phyloP scores from a whole-genome alignment of 2,329 filamentous ascomycete species.

The Hymenoscyphus albidus region DNA sequence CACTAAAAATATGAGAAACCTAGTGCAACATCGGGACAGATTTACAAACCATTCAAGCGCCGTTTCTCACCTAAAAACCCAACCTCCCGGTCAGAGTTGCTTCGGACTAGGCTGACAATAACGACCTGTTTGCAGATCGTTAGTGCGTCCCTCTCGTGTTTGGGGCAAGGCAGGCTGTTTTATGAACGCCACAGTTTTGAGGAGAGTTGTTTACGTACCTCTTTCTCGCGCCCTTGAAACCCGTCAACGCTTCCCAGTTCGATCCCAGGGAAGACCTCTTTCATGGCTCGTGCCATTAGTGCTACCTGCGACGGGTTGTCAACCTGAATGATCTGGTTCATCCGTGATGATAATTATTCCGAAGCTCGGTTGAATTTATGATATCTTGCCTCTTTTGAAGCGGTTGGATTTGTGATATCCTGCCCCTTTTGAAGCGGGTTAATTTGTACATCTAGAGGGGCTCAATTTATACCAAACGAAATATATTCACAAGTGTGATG shows the following conservation, averaged over 20 bases:
- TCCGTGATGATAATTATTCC: not conserved
- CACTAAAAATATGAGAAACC: constrained; percentile 50
- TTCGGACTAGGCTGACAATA: constrained; percentile 88
- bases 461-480: not conserved
- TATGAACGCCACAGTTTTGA: not conserved
- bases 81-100: constrained; percentile 81
- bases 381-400: not conserved
- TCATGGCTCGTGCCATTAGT: constrained; percentile 69
- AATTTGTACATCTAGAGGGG: not conserved
- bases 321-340: not conserved
- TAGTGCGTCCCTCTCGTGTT: not conserved
- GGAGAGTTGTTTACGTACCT: constrained; percentile 40
- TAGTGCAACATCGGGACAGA: not conserved
- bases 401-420: not conserved
- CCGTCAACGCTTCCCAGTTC: constrained; percentile 97
- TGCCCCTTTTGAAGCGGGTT: not conserved
- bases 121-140: constrained; percentile 51
- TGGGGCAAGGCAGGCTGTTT: not conserved
- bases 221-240: constrained; percentile 96
- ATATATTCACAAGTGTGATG: not conserved
- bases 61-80: constrained; percentile 92
- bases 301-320: constrained; percentile 54
- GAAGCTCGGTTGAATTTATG: not conserved
- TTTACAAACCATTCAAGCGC: constrained; percentile 75
- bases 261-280: constrained; percentile 75